A percentile compares a stretch with the other conserved stretches of the same genome.
Evolutionary conservation across 1,139 yeast genomes (phyloP).

Genomic region (Yamadazyma trypodendri): DNA sequence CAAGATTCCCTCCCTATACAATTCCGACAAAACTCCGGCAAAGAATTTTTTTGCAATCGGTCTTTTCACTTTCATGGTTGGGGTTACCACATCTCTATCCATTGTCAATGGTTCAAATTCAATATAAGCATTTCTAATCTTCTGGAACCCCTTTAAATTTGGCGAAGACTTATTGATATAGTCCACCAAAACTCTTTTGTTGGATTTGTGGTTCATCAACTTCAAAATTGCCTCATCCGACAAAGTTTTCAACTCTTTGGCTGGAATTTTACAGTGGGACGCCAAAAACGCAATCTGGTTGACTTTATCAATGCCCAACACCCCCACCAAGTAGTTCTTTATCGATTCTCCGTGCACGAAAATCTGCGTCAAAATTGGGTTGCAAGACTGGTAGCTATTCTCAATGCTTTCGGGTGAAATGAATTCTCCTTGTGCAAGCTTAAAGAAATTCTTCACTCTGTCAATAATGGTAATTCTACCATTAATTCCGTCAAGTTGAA

Average conservation of each 20-base stretch:
- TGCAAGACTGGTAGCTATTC: slow-evolving; percentile 33
- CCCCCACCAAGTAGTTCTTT: slow-evolving; percentile 58
- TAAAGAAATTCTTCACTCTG: slow-evolving; percentile 45
- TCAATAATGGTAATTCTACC: slow-evolving; percentile 37
- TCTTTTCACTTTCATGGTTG: slow-evolving; percentile 73
- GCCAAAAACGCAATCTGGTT: slow-evolving; percentile 18
- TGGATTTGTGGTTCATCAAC: slow-evolving; percentile 27
- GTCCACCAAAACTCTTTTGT: slow-evolving; percentile 26
- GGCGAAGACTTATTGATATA: slow-evolving; percentile 26
- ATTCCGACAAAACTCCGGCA: slow-evolving; percentile 41
- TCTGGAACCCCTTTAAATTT: slow-evolving; percentile 55
- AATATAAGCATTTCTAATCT: slow-evolving; percentile 57
- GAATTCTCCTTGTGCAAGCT: slow-evolving; percentile 46
- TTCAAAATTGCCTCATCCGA: slow-evolving; percentile 23
- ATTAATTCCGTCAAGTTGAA: slow-evolving; percentile 23
- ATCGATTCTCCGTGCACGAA: slow-evolving; percentile 62
- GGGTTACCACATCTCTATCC: slow-evolving; percentile 66
- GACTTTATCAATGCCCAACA: slow-evolving; percentile 52
- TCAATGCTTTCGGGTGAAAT: slow-evolving; percentile 46
- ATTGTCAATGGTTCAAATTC: slow-evolving; percentile 66
- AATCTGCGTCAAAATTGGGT: slow-evolving; percentile 33
- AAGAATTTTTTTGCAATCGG: slow-evolving; percentile 55
- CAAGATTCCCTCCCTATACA: slow-evolving; percentile 60
- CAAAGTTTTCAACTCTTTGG: slow-evolving; percentile 13
- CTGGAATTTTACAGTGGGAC: slow-evolving; percentile 17